These are phyloP conservation scores for Ascochyta rabiei DNA, from an alignment of 2,329 filamentous ascomycete species.

Conservation along the genomic window DNA sequence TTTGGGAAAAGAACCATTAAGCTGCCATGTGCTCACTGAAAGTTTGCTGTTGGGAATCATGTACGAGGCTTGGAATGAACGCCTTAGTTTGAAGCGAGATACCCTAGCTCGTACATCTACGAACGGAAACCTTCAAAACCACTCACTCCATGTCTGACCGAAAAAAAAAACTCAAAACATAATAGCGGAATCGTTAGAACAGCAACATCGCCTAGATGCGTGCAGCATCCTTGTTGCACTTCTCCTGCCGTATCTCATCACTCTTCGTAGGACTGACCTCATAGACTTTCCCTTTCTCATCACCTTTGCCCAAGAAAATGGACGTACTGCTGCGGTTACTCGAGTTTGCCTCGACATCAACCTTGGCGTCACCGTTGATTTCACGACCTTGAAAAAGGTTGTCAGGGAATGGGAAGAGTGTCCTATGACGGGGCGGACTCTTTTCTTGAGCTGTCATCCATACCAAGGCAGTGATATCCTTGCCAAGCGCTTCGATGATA, in stretches of 20 bases:
- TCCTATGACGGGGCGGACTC: slow-evolving; percentile 39
- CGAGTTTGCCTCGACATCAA: slow-evolving; percentile 14
- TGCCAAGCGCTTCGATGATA: slow-evolving; percentile 48
- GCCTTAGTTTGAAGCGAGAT: too few species aligned
- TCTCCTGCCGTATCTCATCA: background rate
- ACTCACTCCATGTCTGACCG: background rate
- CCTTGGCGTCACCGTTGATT: slow-evolving; percentile 8
- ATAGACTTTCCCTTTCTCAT: background rate
- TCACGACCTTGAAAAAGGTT: slow-evolving; percentile 22
- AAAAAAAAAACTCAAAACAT: too few species aligned
- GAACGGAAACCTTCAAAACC: background rate
- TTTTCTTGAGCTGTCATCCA: slow-evolving; percentile 47
- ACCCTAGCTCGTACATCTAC: background rate
- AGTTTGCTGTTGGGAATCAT: background rate
- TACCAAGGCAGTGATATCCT: slow-evolving; percentile 46
- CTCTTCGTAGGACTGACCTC: background rate
- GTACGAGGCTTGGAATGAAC: background rate
- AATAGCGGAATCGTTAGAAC: too few species aligned
- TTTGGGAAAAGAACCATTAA: slow-evolving; percentile 19
- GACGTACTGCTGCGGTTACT: slow-evolving; percentile 3
- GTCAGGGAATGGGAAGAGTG: slow-evolving; percentile 41
- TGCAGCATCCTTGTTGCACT: background rate
- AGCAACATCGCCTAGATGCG: background rate
- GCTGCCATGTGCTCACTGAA: background rate
- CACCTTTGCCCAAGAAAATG: background rate